Conservation (phyloP, 345 rosid species). For the Populus tremula region DNA sequence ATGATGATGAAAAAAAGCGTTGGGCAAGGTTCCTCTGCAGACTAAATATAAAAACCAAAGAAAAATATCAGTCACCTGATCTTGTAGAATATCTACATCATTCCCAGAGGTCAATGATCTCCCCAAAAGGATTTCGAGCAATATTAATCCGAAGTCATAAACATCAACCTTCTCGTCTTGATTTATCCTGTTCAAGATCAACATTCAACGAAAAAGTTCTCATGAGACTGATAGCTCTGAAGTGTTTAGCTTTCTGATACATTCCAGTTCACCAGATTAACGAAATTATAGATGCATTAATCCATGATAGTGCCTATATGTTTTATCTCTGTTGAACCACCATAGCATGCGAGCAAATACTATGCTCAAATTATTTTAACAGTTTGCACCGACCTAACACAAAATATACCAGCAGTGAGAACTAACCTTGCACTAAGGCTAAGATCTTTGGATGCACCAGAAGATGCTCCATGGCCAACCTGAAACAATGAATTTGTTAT, state of each 20-base stretch:
- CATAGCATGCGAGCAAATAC: neutral
- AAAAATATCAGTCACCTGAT: slow-evolving; percentile 43
- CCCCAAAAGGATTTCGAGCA: slow-evolving; percentile 81
- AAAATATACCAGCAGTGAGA: neutral
- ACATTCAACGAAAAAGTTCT: neutral
- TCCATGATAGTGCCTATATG: neutral
- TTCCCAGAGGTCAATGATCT: slow-evolving; percentile 48
- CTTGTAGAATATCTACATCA: slow-evolving; percentile 52
- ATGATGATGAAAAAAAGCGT: no score
- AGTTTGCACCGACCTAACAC: neutral
- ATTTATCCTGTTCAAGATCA: slow-evolving; percentile 37
- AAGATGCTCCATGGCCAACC: slow-evolving; percentile 50
- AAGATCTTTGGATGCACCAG: slow-evolving; percentile 42
- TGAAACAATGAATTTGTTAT: slow-evolving; percentile 25
- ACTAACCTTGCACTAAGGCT: slow-evolving; percentile 43
- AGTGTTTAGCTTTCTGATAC: neutral
- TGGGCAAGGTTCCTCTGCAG: neutral
- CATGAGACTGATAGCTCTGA: neutral
- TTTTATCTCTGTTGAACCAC: neutral
- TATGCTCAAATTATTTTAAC: neutral
- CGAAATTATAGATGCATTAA: neutral
- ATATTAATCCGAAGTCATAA: slow-evolving; percentile 75
- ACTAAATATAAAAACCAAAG: neutral
- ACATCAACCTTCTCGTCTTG: slow-evolving; percentile 60
- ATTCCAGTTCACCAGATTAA: neutral